These are phyloP conservation scores for Penicillium janthinellum DNA, from an alignment of 2,329 filamentous ascomycete species.

Conservation along the genomic window DNA sequence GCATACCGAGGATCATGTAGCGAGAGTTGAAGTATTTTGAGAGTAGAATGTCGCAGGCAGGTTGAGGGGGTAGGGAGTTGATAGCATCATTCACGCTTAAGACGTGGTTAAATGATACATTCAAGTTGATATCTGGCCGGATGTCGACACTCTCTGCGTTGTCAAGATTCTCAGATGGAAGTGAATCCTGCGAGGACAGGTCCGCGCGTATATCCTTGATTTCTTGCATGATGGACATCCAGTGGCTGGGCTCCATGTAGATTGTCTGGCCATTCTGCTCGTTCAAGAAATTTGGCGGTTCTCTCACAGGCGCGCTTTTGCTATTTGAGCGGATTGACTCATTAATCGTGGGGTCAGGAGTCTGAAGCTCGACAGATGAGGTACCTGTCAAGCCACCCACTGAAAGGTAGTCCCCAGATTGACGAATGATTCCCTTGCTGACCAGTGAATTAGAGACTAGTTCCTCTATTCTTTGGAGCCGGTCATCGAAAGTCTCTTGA, in stretches of 20 bases:
- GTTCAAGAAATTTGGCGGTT: not conserved
- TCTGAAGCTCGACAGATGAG: not conserved
- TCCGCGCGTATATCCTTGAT: conserved; percentile 13
- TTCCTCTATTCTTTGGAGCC: conserved; percentile 13
- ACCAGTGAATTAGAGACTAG: conserved; percentile 6
- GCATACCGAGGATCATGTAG: conserved; percentile 15
- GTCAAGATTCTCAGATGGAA: not conserved
- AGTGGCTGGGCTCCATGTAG: conserved; percentile 14
- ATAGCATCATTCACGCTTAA: conserved; percentile 8
- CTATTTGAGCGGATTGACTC: not conserved
- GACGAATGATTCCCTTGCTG: not conserved
- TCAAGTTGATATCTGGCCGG: conserved; percentile 7
- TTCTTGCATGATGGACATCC: conserved; percentile 17
- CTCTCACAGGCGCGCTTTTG: not conserved
- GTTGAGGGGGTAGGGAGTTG: conserved; percentile 5
- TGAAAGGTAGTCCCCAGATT: not conserved
- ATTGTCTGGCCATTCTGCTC: conserved; percentile 3
- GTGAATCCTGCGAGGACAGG: not conserved
- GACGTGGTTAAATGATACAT: not conserved
- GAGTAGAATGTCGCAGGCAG: conserved; percentile 14
- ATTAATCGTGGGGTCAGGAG: not conserved
- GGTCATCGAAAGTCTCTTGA: conserved; percentile 7
- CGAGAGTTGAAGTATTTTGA: conserved; percentile 17
- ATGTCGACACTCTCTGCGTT: not conserved
- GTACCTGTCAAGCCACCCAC: not conserved